Evolutionary conservation across 1,284 basidiomycete species (phyloP).

Genomic region (Ceratobasidium sp.): DNA sequence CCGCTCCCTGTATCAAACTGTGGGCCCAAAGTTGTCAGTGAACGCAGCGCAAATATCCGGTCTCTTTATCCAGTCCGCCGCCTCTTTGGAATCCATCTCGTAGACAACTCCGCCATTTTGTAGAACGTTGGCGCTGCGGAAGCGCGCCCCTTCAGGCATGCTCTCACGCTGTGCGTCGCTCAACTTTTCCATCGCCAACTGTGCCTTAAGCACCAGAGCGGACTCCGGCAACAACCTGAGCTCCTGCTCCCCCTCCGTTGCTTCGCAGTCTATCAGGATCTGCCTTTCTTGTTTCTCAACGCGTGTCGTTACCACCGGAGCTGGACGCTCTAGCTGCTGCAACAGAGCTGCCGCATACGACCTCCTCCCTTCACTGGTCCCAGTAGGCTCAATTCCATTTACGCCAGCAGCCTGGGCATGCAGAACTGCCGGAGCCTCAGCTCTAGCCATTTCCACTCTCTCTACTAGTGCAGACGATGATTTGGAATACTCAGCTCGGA

Average conservation of each 20-base stretch:
- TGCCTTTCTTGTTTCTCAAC: background rate
- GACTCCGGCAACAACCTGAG: background rate
- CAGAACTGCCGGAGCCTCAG: background rate
- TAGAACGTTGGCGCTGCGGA: conserved; percentile 1
- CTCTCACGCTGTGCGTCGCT: background rate
- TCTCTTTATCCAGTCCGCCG: background rate
- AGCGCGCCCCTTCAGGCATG: background rate
- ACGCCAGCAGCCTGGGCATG: background rate
- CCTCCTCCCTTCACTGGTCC: background rate
- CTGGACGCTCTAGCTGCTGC: background rate
- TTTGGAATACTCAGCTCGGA: background rate
- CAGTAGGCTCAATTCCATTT: background rate
- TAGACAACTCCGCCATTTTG: conserved; percentile 5
- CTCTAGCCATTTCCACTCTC: no score
- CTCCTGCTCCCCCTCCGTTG: background rate
- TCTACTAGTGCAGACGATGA: background rate
- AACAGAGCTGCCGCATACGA: background rate
- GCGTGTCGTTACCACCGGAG: background rate
- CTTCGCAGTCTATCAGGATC: background rate
- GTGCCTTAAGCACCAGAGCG: background rate
- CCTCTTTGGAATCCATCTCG: conserved; percentile 13
- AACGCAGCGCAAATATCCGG: conserved; percentile 14
- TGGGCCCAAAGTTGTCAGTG: conserved; percentile 13
- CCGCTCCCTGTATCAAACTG: background rate
- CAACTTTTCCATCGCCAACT: background rate